Evolutionary conservation across 139 green algal genomes (phyloP).

Genomic region (Chlorella sorokiniana): DNA sequence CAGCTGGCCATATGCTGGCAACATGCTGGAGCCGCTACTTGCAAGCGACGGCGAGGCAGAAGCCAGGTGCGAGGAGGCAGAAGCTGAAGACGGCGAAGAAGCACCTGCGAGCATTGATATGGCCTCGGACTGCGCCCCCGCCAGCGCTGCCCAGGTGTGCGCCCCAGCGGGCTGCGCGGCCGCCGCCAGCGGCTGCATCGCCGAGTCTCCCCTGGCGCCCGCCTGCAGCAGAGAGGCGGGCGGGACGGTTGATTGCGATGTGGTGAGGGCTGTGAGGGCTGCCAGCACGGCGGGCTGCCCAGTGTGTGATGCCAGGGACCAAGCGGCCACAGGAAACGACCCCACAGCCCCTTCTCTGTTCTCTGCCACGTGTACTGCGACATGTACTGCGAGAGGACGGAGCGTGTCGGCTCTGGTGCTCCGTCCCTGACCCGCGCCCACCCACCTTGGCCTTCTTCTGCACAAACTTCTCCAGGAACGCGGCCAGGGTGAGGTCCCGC

Average conservation of each 20-base stretch:
- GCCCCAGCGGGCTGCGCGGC: background rate
- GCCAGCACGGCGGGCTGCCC: too few relatives aligned
- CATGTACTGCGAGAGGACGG: too few relatives aligned
- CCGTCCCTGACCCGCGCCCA: background rate
- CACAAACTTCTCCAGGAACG: conserved; percentile 96
- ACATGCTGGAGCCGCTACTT: too few relatives aligned
- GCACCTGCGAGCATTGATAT: conserved; percentile 11
- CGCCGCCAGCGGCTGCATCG: conserved; percentile 80
- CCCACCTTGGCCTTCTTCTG: conserved; percentile 87
- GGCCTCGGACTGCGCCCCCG: background rate
- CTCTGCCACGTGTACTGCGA: too few relatives aligned
- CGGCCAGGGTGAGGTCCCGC: conserved; percentile 74
- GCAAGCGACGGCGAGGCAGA: too few relatives aligned
- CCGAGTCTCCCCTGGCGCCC: conserved; percentile 48
- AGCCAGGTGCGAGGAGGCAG: too few relatives aligned
- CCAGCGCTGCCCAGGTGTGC: conserved; percentile 24
- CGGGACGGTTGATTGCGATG: too few relatives aligned
- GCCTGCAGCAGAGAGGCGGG: conserved; percentile 5
- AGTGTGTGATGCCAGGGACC: too few relatives aligned
- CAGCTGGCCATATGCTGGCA: conserved; percentile 51
- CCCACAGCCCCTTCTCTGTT: background rate
- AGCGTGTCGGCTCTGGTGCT: background rate
- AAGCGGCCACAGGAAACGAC: background rate
- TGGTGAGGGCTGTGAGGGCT: too few relatives aligned
- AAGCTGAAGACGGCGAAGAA: too few relatives aligned